A percentile compares a stretch with the other conserved stretches of the same genome.
These are phyloP conservation scores for Aspergillus uvarum DNA, from an alignment of 2,329 filamentous ascomycete genomes.

Conservation along the genomic window DNA sequence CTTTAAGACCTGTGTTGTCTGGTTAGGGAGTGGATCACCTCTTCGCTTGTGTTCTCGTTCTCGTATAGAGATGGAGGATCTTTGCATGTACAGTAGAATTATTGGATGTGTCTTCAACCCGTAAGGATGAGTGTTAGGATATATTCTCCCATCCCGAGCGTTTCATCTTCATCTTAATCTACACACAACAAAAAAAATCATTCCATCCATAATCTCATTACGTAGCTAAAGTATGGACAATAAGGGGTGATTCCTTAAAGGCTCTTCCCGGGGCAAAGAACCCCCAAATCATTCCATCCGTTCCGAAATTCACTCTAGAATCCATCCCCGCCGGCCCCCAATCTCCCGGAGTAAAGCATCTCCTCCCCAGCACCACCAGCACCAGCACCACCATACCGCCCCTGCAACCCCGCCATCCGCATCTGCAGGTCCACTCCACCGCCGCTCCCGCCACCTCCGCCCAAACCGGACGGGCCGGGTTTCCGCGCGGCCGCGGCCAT, in stretches of 20 bases:
- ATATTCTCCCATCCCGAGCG: too few relatives aligned
- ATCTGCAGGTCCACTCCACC: constrained; percentile 9
- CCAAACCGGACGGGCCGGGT: background rate
- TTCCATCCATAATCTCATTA: constrained; percentile 3
- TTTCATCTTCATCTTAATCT: too few relatives aligned
- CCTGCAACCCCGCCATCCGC: constrained; percentile 14
- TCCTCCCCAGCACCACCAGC: constrained; percentile 25
- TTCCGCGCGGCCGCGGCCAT: constrained; percentile 20
- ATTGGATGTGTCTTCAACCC: too few relatives aligned
- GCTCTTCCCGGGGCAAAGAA: too few relatives aligned
- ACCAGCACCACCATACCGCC: constrained; percentile 14
- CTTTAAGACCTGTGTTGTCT: background rate
- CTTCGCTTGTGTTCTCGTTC: background rate
- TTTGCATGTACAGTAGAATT: too few relatives aligned
- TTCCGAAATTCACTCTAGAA: background rate
- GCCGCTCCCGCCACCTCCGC: background rate
- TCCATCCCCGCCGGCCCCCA: constrained; percentile 13
- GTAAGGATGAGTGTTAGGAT: too few relatives aligned
- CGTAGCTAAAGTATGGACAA: background rate
- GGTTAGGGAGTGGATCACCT: background rate
- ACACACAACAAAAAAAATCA: background rate
- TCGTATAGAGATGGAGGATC: too few relatives aligned
- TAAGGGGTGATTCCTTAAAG: too few relatives aligned
- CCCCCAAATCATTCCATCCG: too few relatives aligned
- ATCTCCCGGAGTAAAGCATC: constrained; percentile 7